A percentile compares a stretch with the other conserved stretches of the same genome.
phyloP scores from a whole-genome alignment of 176 grass and related monocot species.

The Musa acuminata region DNA sequence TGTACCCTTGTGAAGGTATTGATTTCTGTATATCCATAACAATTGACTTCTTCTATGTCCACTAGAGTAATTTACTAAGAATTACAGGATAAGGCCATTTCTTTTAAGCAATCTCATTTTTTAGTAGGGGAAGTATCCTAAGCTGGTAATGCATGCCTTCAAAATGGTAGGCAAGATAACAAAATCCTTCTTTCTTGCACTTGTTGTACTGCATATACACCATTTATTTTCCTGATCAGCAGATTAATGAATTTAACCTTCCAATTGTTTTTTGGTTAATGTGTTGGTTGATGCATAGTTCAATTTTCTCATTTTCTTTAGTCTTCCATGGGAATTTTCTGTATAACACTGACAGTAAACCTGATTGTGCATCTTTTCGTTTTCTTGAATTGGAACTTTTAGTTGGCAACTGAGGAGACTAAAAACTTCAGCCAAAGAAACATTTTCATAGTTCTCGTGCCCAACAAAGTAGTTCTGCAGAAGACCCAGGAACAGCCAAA shows the following conservation, averaged over 20 bases:
- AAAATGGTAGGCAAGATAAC: no score
- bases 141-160: no score
- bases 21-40: no score
- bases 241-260: not conserved
- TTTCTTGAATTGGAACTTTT: slow-evolving; percentile 22
- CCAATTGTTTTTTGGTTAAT: not conserved
- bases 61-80: no score
- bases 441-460: slow-evolving; percentile 71
- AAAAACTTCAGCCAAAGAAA: slow-evolving; percentile 70
- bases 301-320: not conserved
- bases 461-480: slow-evolving; percentile 81
- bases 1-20: no score
- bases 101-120: no score
- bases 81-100: no score
- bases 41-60: no score
- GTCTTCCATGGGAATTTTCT: not conserved
- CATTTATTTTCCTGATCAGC: not conserved
- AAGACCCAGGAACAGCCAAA: slow-evolving; percentile 58
- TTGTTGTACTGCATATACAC: not conserved
- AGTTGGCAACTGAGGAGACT: slow-evolving; percentile 75
- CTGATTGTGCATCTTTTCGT: slow-evolving; percentile 4
- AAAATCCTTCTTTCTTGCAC: no score
- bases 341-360: not conserved
- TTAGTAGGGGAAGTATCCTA: no score
- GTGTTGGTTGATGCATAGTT: no score